These are phyloP conservation scores for Parsonsia alboflavescens DNA, from an alignment of 257 asterid genomes.

Conservation along the genomic window DNA sequence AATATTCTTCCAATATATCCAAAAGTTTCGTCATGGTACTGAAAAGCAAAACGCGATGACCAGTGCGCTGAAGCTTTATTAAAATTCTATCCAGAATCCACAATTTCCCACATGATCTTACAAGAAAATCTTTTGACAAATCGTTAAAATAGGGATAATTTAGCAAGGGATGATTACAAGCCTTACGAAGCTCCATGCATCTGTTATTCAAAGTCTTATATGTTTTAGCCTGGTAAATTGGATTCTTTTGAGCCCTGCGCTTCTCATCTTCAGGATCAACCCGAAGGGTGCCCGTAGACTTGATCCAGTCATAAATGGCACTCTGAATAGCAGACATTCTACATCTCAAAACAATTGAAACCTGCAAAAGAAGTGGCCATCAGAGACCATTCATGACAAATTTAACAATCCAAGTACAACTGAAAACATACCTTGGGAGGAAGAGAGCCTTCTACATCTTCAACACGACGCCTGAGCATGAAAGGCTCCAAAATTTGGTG, in stretches of 20 bases:
- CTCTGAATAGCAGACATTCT: conserved; percentile 98
- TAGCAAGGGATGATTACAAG: conserved; percentile 94
- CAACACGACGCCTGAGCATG: conserved; percentile 99
- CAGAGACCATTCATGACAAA: conserved; percentile 23
- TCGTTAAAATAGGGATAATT: conserved; percentile 90
- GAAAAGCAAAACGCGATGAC: conserved; percentile 91
- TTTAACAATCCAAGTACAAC: conserved; percentile 10
- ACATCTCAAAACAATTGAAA: conserved; percentile 84
- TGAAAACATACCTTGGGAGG: conserved; percentile 82
- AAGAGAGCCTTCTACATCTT: conserved; percentile 99
- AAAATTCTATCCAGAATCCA: conserved; percentile 91
- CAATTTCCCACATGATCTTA: conserved; percentile 92
- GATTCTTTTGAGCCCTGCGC: conserved; percentile 63
- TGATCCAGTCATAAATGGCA: conserved; percentile 93
- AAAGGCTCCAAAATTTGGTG: conserved; percentile 99
- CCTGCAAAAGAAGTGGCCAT: conserved; percentile 54
- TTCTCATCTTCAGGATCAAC: conserved; percentile 96
- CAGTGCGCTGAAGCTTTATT: conserved; percentile 87
- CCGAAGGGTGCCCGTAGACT: conserved; percentile 90
- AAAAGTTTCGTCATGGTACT: conserved; percentile 99
- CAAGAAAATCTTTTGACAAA: conserved; percentile 87
- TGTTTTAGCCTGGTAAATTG: conserved; percentile 75
- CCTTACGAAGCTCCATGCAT: conserved; percentile 97
- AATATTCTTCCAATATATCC: conserved; percentile 93
- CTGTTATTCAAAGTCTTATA: conserved; percentile 75